These are phyloP conservation scores for Orbilia javanica DNA, from an alignment of 2,329 filamentous ascomycete genomes.

Conservation along the genomic window DNA sequence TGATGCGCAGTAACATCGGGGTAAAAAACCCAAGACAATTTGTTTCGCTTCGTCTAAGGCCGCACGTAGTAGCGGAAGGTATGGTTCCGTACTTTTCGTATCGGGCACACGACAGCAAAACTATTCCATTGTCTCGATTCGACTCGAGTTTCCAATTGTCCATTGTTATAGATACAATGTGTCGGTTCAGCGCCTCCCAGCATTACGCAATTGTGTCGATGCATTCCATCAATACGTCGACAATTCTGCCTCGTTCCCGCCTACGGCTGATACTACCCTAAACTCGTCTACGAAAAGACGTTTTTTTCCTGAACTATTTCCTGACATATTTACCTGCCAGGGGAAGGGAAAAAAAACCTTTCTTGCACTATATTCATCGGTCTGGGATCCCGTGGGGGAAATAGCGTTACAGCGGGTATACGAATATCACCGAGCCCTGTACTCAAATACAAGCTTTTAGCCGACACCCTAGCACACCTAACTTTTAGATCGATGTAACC, in stretches of 20 bases:
- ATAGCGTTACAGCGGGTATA: not conserved
- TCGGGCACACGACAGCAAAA: slow-evolving; percentile 30
- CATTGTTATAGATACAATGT: not conserved
- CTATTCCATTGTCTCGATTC: not conserved
- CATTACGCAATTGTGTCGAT: not conserved
- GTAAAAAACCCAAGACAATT: slow-evolving; percentile 15
- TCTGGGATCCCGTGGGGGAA: not conserved
- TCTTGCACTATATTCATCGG: not conserved
- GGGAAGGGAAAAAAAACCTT: not conserved
- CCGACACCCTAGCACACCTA: slow-evolving; percentile 23
- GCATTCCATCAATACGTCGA: not conserved
- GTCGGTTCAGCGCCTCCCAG: slow-evolving; percentile 1
- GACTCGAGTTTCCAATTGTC: not conserved
- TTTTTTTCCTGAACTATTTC: too few species aligned
- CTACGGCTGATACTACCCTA: not conserved
- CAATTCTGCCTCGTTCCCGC: not conserved
- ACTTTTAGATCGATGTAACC: slow-evolving; percentile 36
- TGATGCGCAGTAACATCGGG: not conserved
- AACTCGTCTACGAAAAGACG: not conserved
- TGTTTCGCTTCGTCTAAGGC: slow-evolving; percentile 46
- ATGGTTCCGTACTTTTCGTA: slow-evolving; percentile 7
- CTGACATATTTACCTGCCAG: slow-evolving; percentile 5
- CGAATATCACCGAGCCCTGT: not conserved
- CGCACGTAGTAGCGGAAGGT: slow-evolving; percentile 39
- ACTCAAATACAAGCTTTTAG: slow-evolving; percentile 32